These are phyloP conservation scores for Lunasporangiospora selenospora DNA, from an alignment of 192 early-diverging fungal species.

Conservation along the genomic window DNA sequence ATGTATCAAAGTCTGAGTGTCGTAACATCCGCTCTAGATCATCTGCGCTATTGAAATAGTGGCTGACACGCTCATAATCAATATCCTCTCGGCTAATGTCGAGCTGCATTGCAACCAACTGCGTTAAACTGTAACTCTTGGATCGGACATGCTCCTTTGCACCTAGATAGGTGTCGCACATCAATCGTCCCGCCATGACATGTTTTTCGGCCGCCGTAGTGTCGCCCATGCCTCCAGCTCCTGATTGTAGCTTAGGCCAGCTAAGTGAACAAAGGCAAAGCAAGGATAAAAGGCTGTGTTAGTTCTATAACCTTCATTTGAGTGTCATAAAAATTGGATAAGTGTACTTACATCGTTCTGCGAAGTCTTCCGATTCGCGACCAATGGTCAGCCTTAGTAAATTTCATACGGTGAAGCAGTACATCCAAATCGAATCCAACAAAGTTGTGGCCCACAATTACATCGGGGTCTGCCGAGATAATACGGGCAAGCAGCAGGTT, in stretches of 20 bases:
- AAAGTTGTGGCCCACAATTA: constrained; percentile 97
- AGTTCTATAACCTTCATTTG: too few relatives aligned
- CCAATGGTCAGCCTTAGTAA: constrained; percentile 81
- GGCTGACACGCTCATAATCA: constrained; percentile 77
- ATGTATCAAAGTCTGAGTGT: constrained; percentile 85
- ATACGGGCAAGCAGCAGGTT: constrained; percentile 79
- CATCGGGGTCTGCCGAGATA: constrained; percentile 85
- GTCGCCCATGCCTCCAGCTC: constrained; percentile 83
- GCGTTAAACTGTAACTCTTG: constrained; percentile 84
- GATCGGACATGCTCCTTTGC: constrained; percentile 87
- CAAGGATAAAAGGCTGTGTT: too few relatives aligned
- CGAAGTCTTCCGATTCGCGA: constrained; percentile 86
- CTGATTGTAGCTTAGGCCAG: constrained; percentile 86
- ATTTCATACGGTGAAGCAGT: constrained; percentile 92
- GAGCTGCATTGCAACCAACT: constrained; percentile 80
- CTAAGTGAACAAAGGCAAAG: too few relatives aligned
- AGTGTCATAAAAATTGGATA: neutral
- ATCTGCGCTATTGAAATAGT: constrained; percentile 68
- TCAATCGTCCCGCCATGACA: constrained; percentile 82
- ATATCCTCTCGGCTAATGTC: constrained; percentile 83
- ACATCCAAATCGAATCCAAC: constrained; percentile 95
- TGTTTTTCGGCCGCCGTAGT: constrained; percentile 77
- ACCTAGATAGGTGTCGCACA: constrained; percentile 93
- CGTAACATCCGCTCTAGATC: constrained; percentile 74
- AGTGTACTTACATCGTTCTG: constrained; percentile 63